Evolutionary conservation across 352 stramenopile species (phyloP).

Genomic region (Pythium oligandrum): DNA sequence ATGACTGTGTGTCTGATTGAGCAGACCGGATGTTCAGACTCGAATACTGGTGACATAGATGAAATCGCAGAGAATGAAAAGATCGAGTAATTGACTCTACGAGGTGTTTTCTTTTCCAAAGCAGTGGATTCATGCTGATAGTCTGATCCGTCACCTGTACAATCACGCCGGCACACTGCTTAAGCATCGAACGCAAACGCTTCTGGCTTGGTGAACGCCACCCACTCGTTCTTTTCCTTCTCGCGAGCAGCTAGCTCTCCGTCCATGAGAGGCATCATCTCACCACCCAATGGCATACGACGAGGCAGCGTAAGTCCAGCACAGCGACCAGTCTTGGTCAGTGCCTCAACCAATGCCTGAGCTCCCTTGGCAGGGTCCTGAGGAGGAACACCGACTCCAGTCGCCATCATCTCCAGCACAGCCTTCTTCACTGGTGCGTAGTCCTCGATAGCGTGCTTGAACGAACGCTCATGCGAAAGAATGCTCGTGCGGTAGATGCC

Average conservation of each 20-base stretch:
- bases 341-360: slow-evolving; percentile 17
- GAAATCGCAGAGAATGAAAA: no score
- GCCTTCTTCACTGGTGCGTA: not conserved
- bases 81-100: no score
- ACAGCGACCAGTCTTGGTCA: slow-evolving; percentile 23
- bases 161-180: no score
- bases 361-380: slow-evolving; percentile 15
- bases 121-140: no score
- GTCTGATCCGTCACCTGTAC: no score
- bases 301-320: slow-evolving; percentile 11
- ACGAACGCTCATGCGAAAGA: not conserved
- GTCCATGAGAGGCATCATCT: not conserved
- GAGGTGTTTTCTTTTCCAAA: no score
- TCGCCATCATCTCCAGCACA: not conserved
- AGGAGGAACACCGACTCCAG: not conserved
- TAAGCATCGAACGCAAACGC: slow-evolving; percentile 3
- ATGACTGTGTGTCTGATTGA: no score
- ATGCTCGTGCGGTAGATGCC: slow-evolving; percentile 5
- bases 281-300: slow-evolving; percentile 7
- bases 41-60: no score
- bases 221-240: slow-evolving; percentile 1
- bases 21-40: no score
- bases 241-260: not conserved
- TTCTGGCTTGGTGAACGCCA: not conserved
- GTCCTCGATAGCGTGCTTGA: not conserved